Conservation (phyloP, 2,329 filamentous ascomycete species). For the Alternaria arbusti region DNA sequence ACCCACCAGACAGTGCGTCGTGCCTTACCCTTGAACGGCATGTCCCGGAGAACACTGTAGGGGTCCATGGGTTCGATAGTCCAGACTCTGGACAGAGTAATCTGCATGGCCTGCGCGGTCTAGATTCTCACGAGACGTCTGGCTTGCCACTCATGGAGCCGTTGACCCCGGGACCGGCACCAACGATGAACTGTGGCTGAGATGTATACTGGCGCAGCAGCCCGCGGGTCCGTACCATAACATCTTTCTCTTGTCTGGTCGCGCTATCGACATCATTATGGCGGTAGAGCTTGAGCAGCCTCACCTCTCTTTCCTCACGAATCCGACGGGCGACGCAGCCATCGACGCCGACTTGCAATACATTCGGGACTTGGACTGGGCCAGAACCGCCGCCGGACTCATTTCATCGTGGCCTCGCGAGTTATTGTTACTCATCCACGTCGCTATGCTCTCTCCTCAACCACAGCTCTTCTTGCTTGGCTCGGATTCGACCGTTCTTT, state of each 20-base stretch:
- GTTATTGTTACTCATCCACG: neutral
- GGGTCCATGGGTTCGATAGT: neutral
- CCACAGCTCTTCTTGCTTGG: neutral
- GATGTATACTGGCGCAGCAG: neutral
- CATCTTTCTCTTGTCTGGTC: neutral
- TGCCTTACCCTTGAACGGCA: neutral
- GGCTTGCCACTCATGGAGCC: neutral
- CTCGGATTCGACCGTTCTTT: neutral
- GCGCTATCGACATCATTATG: neutral
- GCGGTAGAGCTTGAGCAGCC: neutral
- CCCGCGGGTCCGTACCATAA: neutral
- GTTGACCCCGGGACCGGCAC: neutral
- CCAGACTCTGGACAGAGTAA: neutral
- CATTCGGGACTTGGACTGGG: neutral
- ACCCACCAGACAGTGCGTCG: neutral
- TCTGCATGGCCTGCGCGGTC: neutral
- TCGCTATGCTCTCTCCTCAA: neutral
- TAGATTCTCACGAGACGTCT: neutral
- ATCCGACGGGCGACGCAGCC: neutral
- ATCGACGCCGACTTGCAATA: neutral
- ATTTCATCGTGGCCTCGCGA: neutral
- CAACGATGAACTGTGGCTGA: neutral
- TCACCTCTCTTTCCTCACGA: neutral
- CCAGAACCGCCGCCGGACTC: neutral
- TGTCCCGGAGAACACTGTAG: neutral